Evolutionary conservation across 2,329 filamentous ascomycete species (phyloP).

Genomic region (Ceratocystis albifundus): DNA sequence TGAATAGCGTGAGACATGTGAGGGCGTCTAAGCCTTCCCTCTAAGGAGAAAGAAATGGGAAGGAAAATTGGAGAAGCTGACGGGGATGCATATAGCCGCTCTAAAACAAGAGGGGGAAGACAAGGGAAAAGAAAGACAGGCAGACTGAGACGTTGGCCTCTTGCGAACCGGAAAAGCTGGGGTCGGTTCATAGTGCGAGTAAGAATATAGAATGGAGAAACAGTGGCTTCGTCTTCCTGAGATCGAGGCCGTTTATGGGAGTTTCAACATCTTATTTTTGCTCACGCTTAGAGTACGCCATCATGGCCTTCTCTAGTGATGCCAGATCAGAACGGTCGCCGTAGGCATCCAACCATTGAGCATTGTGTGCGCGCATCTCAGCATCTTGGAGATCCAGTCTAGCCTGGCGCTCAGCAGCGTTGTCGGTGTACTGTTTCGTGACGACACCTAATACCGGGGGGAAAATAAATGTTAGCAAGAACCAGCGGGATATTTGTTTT

Average conservation of each 20-base stretch:
- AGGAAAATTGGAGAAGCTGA: constrained; percentile 4
- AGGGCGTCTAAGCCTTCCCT: not conserved
- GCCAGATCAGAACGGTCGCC: constrained; percentile 40
- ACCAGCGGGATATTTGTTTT: too few species aligned
- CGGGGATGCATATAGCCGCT: not conserved
- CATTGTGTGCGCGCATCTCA: constrained; percentile 32
- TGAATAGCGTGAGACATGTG: too few species aligned
- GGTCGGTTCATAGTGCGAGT: too few species aligned
- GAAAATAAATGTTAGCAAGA: not conserved
- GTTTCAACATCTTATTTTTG: constrained; percentile 1
- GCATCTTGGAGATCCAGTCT: constrained; percentile 30
- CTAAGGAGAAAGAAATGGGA: not conserved
- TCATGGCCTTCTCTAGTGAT: constrained; percentile 39
- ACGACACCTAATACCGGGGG: constrained; percentile 9
- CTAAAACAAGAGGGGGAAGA: not conserved
- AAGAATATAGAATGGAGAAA: too few species aligned
- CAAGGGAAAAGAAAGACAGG: not conserved
- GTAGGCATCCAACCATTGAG: constrained; percentile 40
- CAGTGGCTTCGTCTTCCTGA: not conserved
- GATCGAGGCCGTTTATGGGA: not conserved
- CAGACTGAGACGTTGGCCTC: not conserved
- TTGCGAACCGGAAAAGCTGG: not conserved
- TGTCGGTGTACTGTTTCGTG: constrained; percentile 17
- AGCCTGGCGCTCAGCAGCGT: constrained; percentile 25
- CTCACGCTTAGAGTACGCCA: constrained; percentile 34